Evolutionary conservation across 148 eudicot genomes (phyloP).

Genomic region (Persicaria maculosa): DNA sequence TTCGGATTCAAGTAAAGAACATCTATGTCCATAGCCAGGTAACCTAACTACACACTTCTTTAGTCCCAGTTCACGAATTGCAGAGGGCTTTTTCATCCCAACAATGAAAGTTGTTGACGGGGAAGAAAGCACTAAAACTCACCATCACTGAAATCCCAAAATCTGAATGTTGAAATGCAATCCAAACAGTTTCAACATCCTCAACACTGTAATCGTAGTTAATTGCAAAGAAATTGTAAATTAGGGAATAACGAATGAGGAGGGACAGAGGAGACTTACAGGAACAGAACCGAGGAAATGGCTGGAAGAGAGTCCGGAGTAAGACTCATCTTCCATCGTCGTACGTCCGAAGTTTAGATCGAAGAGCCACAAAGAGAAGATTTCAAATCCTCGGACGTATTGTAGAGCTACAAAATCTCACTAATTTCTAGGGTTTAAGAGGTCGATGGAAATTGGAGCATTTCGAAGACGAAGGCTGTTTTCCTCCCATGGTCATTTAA

Average conservation of each 20-base stretch:
- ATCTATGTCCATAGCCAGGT: too few relatives aligned
- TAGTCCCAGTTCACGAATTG: too few relatives aligned
- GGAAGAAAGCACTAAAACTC: not conserved
- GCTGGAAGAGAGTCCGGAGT: constrained; percentile 51
- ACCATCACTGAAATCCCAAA: not conserved
- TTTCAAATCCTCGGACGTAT: too few relatives aligned
- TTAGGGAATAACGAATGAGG: not conserved
- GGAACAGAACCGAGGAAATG: constrained; percentile 81
- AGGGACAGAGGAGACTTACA: constrained; percentile 26
- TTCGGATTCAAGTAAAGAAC: too few relatives aligned
- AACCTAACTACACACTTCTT: too few relatives aligned
- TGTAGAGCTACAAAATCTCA: not conserved
- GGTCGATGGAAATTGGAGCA: not conserved
- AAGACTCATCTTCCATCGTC: constrained; percentile 49
- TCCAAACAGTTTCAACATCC: not conserved
- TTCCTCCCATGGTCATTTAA: too few relatives aligned
- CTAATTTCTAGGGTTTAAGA: not conserved
- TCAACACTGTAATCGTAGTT: not conserved
- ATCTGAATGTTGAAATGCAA: not conserved
- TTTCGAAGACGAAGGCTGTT: not conserved
- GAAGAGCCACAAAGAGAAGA: not conserved
- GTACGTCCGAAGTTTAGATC: not conserved
- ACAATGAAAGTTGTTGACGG: not conserved
- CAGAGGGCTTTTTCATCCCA: not conserved
- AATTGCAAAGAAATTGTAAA: not conserved